Conservation (phyloP, 2,329 filamentous ascomycete genomes). For the Clonostachys solani region DNA sequence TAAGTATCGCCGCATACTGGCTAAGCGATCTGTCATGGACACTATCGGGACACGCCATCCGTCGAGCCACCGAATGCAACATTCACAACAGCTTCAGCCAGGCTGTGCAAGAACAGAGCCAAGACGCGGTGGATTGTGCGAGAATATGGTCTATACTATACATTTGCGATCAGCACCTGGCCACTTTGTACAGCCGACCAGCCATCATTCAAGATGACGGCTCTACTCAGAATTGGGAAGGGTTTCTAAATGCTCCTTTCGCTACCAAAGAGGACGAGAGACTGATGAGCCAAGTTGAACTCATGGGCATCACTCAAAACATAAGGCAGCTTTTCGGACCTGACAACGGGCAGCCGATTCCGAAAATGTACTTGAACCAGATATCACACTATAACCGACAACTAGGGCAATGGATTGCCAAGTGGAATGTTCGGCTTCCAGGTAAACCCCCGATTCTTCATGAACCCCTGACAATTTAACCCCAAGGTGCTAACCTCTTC, state of each 20-base stretch:
- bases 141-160: constrained; percentile 59
- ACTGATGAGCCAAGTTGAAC: constrained; percentile 51
- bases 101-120: constrained; percentile 27
- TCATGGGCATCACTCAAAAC: constrained; percentile 53
- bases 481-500: constrained; percentile 24
- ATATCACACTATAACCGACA: constrained; percentile 22
- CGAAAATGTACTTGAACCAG: constrained; percentile 45
- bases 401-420: constrained; percentile 28
- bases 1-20: constrained; percentile 60
- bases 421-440: constrained; percentile 22
- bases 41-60: constrained; percentile 49
- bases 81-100: constrained; percentile 35
- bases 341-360: constrained; percentile 46
- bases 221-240: constrained; percentile 52
- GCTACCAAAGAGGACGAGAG: constrained; percentile 51
- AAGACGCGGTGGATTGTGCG: constrained; percentile 45
- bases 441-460: constrained; percentile 11
- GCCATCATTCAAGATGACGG: constrained; percentile 54
- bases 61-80: constrained; percentile 42
- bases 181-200: constrained; percentile 55
- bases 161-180: constrained; percentile 58
- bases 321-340: constrained; percentile 50
- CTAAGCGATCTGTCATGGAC: constrained; percentile 60
- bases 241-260: constrained; percentile 45
- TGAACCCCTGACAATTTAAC: neutral